These are phyloP conservation scores for Limtongozyma cylindracea DNA, from an alignment of 805 yeast species.

Conservation along the genomic window DNA sequence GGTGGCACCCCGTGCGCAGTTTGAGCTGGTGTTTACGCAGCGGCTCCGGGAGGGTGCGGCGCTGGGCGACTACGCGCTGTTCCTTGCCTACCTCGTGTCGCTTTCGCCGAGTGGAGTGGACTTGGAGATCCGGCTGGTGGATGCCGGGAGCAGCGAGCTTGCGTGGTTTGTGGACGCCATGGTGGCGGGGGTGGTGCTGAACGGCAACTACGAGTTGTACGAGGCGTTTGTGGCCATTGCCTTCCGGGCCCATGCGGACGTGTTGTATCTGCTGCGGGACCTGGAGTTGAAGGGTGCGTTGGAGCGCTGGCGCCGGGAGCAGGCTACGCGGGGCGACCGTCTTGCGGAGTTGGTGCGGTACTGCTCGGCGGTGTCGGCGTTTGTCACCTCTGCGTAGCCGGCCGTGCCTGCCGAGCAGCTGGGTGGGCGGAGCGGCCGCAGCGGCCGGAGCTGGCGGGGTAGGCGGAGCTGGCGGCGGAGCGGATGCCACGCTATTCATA, in stretches of 20 bases:
- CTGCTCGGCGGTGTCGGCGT: conserved; percentile 56
- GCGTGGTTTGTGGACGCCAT: conserved; percentile 42
- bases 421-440: no score
- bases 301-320: conserved; percentile 19
- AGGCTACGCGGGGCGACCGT: conserved; percentile 13
- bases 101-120: conserved; percentile 65
- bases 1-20: no score
- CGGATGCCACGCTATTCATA: no score
- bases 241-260: conserved; percentile 63
- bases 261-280: conserved; percentile 16
- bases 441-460: no score
- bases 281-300: conserved; percentile 18
- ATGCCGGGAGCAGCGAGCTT: conserved; percentile 35
- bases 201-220: conserved; percentile 45
- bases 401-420: no score
- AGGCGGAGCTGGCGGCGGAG: no score
- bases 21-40: conserved; percentile 55
- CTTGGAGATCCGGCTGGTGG: conserved; percentile 61
- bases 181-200: conserved; percentile 24
- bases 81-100: conserved; percentile 25
- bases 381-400: conserved; percentile 15
- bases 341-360: conserved; percentile 51
- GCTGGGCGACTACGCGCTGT: conserved; percentile 13
- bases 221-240: conserved; percentile 64
- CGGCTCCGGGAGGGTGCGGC: conserved; percentile 27